Base-by-base conservation (phyloP, 352 stramenopile species). In the Phytopythium boreale region DNA sequence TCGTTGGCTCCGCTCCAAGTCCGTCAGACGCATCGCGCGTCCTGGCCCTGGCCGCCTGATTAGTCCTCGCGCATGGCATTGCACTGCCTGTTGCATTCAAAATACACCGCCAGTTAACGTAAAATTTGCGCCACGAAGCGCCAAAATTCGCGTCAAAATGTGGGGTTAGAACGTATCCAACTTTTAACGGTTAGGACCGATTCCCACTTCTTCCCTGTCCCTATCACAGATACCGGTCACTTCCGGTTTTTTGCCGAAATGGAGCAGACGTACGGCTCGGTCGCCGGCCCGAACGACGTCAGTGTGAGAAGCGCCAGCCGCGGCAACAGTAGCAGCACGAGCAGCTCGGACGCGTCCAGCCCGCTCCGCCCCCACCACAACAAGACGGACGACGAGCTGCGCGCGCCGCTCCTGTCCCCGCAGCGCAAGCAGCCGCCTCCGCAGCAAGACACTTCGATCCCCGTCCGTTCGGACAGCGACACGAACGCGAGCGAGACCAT, bases 401-500 rank as follows among this genome's bases (percentile, higher is more conserved):
- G 10, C 55, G 20, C 29, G 55, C 55, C 55, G 36, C 55, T 60
- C 9, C 36, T 60, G 31, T 36, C 29, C 22, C 22, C 51, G 19
- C 17, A 49, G 34, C 34, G 24, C 55, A 49, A 60, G 34, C 55
- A 22, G 27, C 27, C 44, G 15, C 8, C 24, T 0, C 50, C 9
- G 24, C 2, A 57, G 29, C 51, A 31, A 20, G 27, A 8, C 49
- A 12, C 47, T 19, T 15, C 24, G 1, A 36, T 55, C 47, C 10
- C 9, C 22, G 14, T 55, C 47, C 0, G 6, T 26, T 11, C 27
- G 7, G 51, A 27, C 27, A 34, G 3, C 29, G 29, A 58, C 5
- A 7, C 15, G n/a, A n/a, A n/a, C 20, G 5, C 47, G 9, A 12
- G 12, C 17, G 51, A 58, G 19, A 43, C 39, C 55, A 90, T 93